Conservation (phyloP, 441 rosid genomes). For the Erodium moschatum region DNA sequence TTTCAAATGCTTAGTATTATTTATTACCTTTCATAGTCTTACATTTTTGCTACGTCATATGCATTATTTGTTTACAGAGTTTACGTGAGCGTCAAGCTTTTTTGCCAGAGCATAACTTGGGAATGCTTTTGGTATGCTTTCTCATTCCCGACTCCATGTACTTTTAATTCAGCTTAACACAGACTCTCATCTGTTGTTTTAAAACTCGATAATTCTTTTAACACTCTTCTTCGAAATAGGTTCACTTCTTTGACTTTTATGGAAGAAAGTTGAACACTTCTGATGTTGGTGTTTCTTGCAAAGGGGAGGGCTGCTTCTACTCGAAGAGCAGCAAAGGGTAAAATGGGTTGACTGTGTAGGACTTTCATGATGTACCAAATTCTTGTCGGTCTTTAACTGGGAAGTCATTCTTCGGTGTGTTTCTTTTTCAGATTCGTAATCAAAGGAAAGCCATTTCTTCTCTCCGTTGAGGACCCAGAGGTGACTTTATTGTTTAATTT, state of each 20-base stretch:
- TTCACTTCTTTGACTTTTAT: constrained; percentile 75
- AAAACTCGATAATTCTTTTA: neutral
- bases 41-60: constrained; percentile 12
- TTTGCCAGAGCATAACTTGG: constrained; percentile 67
- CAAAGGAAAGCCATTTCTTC: constrained; percentile 53
- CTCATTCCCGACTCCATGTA: constrained; percentile 6
- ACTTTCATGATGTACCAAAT: neutral
- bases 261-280: constrained; percentile 67
- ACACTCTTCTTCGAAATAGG: constrained; percentile 32
- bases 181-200: neutral
- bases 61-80: constrained; percentile 38
- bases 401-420: constrained; percentile 2
- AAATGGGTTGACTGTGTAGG: constrained; percentile 1
- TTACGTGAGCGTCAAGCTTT: constrained; percentile 34
- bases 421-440: constrained; percentile 45
- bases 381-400: neutral
- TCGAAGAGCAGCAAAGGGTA: constrained; percentile 68
- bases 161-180: neutral
- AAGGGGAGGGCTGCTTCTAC: constrained; percentile 50
- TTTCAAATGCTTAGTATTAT: neutral
- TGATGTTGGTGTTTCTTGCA: constrained; percentile 85
- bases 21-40: neutral
- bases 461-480: constrained; percentile 92
- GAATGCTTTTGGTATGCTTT: constrained; percentile 64
- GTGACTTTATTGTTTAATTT: constrained; percentile 24